Percentiles rank a stretch among this genome's conserved stretches.
phyloP scores from a whole-genome alignment of 2,329 filamentous ascomycete genomes.

The Neonectria coccinea region DNA sequence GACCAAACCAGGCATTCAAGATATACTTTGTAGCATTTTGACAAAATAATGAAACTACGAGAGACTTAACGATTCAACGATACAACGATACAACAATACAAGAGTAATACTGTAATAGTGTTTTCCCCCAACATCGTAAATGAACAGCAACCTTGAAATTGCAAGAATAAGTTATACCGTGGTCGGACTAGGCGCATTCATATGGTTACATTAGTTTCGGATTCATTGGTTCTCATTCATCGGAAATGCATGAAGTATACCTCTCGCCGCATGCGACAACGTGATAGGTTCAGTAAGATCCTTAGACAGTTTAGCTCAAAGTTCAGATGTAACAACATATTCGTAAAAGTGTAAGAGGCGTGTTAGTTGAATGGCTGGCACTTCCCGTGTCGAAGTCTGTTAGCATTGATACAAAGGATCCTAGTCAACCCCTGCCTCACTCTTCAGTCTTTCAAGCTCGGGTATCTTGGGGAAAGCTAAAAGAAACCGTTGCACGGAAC shows the following conservation, averaged over 20 bases:
- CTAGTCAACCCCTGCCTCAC: neutral
- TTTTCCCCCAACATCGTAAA: neutral
- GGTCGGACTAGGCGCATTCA: neutral
- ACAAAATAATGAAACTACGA: neutral
- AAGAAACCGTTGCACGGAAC: too few relatives aligned
- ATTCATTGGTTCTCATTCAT: slow-evolving; percentile 9
- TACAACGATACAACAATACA: neutral
- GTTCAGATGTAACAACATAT: neutral
- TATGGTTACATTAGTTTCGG: neutral
- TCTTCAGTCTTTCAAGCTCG: neutral
- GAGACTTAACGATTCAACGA: neutral
- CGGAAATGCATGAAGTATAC: neutral
- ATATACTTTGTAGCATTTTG: neutral
- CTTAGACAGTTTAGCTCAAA: neutral
- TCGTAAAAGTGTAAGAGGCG: neutral
- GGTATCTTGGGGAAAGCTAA: neutral
- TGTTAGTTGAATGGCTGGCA: slow-evolving; percentile 6
- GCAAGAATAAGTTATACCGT: too few relatives aligned
- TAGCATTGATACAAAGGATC: neutral
- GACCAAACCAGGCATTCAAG: neutral
- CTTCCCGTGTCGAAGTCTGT: neutral
- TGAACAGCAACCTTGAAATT: neutral
- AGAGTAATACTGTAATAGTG: neutral
- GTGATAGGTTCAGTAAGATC: slow-evolving; percentile 4
- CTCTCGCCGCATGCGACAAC: neutral